Conservation (phyloP, 2,329 filamentous ascomycete genomes). For the Metarhizium sp. region DNA sequence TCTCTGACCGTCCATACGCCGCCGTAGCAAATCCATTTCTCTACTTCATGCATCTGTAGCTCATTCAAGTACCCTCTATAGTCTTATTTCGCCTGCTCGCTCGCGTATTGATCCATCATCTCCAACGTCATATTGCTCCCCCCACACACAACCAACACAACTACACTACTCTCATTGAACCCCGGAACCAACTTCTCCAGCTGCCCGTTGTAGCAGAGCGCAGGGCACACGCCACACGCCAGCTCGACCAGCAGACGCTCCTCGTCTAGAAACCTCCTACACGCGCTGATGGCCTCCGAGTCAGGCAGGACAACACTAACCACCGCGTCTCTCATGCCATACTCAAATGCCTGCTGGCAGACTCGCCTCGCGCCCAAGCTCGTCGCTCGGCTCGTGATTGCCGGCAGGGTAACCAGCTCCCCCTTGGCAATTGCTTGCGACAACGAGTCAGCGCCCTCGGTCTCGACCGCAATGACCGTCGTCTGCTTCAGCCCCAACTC, state of each 20-base stretch:
- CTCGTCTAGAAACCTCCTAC: slow-evolving; percentile 18
- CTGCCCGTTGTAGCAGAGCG: slow-evolving; percentile 17
- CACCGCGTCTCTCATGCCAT: slow-evolving; percentile 16
- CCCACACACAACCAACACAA: slow-evolving; percentile 22
- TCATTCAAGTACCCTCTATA: slow-evolving; percentile 16
- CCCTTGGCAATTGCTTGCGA: slow-evolving; percentile 43
- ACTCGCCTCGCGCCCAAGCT: slow-evolving; percentile 62
- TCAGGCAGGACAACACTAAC: slow-evolving; percentile 18
- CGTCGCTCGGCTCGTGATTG: slow-evolving; percentile 63
- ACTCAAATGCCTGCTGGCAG: slow-evolving; percentile 34
- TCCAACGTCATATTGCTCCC: slow-evolving; percentile 23
- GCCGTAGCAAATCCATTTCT: slow-evolving; percentile 32
- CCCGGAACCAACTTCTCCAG: slow-evolving; percentile 14
- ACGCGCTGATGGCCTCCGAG: slow-evolving; percentile 17
- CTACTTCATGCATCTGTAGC: slow-evolving; percentile 22
- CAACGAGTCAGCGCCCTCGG: slow-evolving; percentile 59
- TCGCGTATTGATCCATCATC: slow-evolving; percentile 14
- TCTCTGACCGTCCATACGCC: too few relatives aligned
- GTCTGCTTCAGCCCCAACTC: slow-evolving; percentile 17
- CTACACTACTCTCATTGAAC: slow-evolving; percentile 14
- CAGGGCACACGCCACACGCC: slow-evolving; percentile 19
- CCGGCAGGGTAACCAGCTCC: slow-evolving; percentile 50
- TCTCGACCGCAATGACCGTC: slow-evolving; percentile 62
- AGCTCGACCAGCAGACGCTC: slow-evolving; percentile 21
- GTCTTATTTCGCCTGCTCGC: background rate